Evolutionary conservation across 768 basidiomycete species (phyloP), one percentile per base, ranked within the genome.

Genomic region (Cyclocybe aegerita): DNA sequence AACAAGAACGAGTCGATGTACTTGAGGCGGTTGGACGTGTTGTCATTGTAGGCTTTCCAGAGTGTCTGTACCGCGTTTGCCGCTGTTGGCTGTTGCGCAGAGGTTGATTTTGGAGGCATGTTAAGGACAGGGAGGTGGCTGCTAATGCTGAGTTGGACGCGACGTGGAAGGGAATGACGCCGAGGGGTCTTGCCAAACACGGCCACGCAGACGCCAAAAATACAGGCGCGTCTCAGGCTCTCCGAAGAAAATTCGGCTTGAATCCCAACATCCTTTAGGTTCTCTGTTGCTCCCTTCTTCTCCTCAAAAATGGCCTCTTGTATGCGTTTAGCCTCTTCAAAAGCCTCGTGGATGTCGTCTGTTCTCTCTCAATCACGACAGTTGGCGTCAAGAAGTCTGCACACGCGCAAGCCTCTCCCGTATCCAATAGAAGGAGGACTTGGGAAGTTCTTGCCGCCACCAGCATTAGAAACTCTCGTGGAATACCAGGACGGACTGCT

Each of bases 1-100:
- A 90, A 71, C 56, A 98, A 79, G 77, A 98, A 98, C 7, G 84
- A 72, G 74, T 99, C 97, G 65, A 98, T 85, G 70, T 95, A 85
- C 74, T 98, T 96, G 60, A 98, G 84, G 10, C 92, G 82, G 59
- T 89, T 72, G 4, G 93, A 77, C 0, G 94, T 97, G 48, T 82
- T 77, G 31, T 83, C 78, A 59, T 71, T 70, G 76, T 98, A 98
- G 14, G 90, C 83, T 60, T 77, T 82, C 81, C 82, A 88, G 29
- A 94, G 77, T 11, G 85, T 75, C 30, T 73, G 66, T 36, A 88
- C 57, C 39, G 80, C 75, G 59, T 70, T 69, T 40, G 65, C 49
- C 8, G 68, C 55, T 37, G 67, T 58, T 54, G 70, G 53, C 37
- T 62, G 54, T 23, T 65, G 52, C 11, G 65, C 47, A 49, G 63